These are phyloP conservation scores for Durusdinium trenchii DNA, from an alignment of 73 alveolate genomes.

Conservation along the genomic window DNA sequence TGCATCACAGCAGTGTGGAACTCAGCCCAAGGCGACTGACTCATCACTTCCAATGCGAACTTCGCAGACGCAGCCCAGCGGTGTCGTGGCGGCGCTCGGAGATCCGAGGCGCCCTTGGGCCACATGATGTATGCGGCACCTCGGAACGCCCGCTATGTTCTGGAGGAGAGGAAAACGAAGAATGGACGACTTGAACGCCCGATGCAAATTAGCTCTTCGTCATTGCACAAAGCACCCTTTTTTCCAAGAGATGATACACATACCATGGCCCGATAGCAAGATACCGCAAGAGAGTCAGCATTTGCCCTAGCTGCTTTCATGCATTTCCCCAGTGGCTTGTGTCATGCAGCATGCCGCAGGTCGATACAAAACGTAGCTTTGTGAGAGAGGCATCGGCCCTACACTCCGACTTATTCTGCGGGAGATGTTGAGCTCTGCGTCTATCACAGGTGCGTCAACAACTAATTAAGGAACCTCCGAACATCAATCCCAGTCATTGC, in stretches of 20 bases:
- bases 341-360: not conserved
- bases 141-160: slow-evolving; percentile 72
- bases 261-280: not conserved
- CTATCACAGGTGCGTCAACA: not conserved
- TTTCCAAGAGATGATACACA: not conserved
- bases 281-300: not conserved
- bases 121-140: slow-evolving; percentile 88
- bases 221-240: not conserved
- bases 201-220: not conserved
- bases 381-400: slow-evolving; percentile 15
- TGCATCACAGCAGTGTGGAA: slow-evolving; percentile 65
- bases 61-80: not conserved
- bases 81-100: not conserved
- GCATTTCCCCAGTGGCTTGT: not conserved
- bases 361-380: slow-evolving; percentile 46
- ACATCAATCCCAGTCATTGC: not conserved
- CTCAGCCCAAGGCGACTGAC: not conserved
- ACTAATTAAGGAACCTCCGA: not conserved
- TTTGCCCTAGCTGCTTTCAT: not conserved
- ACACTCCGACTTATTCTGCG: not conserved
- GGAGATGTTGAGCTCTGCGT: not conserved
- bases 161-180: not conserved
- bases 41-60: not conserved
- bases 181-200: not conserved
- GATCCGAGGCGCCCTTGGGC: slow-evolving; percentile 50